Evolutionary conservation across 805 yeast genomes (phyloP), one percentile per base, ranked within the genome.

Genomic region (Starmerella tilneyi): DNA sequence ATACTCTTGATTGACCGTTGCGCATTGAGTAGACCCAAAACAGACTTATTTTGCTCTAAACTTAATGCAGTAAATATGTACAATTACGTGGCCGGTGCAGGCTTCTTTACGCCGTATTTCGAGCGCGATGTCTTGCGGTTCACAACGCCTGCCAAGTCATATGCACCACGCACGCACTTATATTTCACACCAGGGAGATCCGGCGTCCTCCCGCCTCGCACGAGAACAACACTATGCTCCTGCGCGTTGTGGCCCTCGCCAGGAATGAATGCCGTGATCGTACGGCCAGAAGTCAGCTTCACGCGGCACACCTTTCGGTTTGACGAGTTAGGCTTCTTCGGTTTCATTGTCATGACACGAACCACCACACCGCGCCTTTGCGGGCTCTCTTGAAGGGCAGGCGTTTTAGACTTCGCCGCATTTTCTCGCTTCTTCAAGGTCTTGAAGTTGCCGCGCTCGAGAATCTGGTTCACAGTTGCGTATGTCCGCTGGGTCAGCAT

Each of bases 131-230:
- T 80, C 40, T 78, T 72, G 67, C 97, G 78, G 60, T 86, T 85
- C 29, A 94, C 96, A 26, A 92, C 98, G 41, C 96, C 97, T 40
- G 86, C 81, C 59, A 92, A 71, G 69, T 89, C 98, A 61, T 79
- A 76, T 8, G 86, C 84, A 41, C 98, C 99, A 69, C 99, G 78
- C 17, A 92, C 82, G 55, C 85, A 71, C 66, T 84, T 92, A 65
- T 92, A 92, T 63, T 85, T 88, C 40, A 92, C 96, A 74, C 99
- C 99, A 21, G 98, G 98, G 57, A 89, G 71, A 78, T 92, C 99
- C 62, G 88, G 96, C 43, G 84, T 84, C 73, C 96, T 79, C 13
- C 98, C 99, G n/a, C 99, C 99, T 66, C 98, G 78, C 3, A 92
- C 94, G 43, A 78, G 75, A 1, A 92, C 97, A 42, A 92, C 94